Evolutionary conservation across 108 stramenopile genomes (phyloP), one percentile per base, ranked within the genome.

Genomic region (Stephanodiscus triporus): DNA sequence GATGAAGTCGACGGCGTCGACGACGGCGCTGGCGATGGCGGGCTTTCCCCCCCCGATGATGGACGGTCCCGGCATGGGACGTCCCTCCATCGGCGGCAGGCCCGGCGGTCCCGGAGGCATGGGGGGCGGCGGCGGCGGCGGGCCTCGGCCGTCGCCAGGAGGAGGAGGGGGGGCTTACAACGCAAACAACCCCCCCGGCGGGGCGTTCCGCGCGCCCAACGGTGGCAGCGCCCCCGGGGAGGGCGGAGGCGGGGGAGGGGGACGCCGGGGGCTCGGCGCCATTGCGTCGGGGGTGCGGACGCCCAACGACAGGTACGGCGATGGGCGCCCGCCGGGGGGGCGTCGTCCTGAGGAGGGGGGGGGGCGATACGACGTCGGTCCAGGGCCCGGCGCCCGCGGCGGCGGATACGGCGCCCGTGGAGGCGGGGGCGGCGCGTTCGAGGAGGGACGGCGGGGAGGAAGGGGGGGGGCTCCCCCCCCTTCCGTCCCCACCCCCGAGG

Each of bases 181-280:
- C 27, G 76, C 76, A n/a, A 77, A 77, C 51, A 68, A 68, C 23
- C 76, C 76, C 22, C 76, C 76, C 30, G 67, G 67, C 22, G 67
- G 67, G 2, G 60, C 68, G 9, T 77, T 69, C 55, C 62, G 51
- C 34, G 76, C 64, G 23, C 72, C 73, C 45, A 73, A 74, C 47
- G 77, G 72, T 0, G 77, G 77, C 7, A 78, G 67, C 47, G 68
- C 73, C 20, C 38, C 73, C 13, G 71, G 63, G 14, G 71, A 77
- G 24, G 71, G 63, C 9, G 63, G 72, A 26, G 13, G 34, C 30
- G 34, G 54, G 8, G 72, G 72, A 6, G 72, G 51, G 20, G 54
- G 68, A 38, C 67, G 49, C 27, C 23, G 69, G 30, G 76, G 76
- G 17, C 45, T 77, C 11, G 76, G 67, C 1, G 67, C 60, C 27